Evolutionary conservation across 1,284 basidiomycete species (phyloP).

Genomic region (Paramarasmius palmivorus): DNA sequence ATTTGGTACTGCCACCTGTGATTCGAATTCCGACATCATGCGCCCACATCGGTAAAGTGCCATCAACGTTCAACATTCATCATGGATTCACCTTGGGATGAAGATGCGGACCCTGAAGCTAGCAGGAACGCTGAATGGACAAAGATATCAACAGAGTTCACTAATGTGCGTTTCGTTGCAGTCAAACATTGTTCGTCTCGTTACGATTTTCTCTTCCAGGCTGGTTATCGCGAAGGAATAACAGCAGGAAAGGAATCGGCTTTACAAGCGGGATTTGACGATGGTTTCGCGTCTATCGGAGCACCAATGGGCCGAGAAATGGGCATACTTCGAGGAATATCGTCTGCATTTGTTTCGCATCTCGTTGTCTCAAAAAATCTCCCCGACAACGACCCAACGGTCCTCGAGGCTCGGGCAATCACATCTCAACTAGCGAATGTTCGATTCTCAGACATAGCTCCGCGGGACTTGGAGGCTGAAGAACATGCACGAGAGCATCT

Average conservation of each 20-base stretch:
- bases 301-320: constrained; percentile 74
- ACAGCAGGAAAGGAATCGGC: constrained; percentile 80
- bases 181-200: not conserved
- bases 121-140: constrained; percentile 58
- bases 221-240: constrained; percentile 87
- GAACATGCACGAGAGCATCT: constrained; percentile 69
- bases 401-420: constrained; percentile 52
- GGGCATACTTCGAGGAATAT: constrained; percentile 68
- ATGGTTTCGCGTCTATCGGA: constrained; percentile 71
- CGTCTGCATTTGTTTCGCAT: constrained; percentile 59
- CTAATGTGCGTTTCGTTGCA: constrained; percentile 47
- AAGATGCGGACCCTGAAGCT: constrained; percentile 31
- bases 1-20: too few relatives aligned
- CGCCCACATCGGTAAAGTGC: too few relatives aligned
- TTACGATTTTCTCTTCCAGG: constrained; percentile 44
- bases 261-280: constrained; percentile 81
- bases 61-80: too few relatives aligned
- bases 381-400: constrained; percentile 15
- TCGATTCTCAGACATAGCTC: constrained; percentile 65
- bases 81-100: constrained; percentile 55
- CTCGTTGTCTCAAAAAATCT: constrained; percentile 32
- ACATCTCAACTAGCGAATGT: constrained; percentile 53
- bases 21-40: too few relatives aligned
- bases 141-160: constrained; percentile 65
- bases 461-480: constrained; percentile 71